Evolutionary conservation across 257 asterid species (phyloP).

Genomic region (Gentiana macrophylla): DNA sequence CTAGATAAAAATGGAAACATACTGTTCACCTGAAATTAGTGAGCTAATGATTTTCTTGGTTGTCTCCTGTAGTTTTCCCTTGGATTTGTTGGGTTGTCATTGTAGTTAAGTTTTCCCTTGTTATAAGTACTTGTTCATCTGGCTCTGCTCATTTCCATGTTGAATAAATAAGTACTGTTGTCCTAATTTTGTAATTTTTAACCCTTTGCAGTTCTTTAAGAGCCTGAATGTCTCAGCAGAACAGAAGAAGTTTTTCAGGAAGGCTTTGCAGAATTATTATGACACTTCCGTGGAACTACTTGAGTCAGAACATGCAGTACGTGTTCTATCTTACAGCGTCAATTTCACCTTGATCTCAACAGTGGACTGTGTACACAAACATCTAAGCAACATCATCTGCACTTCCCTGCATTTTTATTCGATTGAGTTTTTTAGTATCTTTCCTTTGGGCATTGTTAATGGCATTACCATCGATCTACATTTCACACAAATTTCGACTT

Average conservation of each 20-base stretch:
- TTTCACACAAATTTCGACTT: background rate
- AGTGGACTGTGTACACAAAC: background rate
- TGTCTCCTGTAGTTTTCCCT: too few species aligned
- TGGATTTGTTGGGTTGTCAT: too few species aligned
- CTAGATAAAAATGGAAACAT: too few species aligned
- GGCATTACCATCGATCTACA: background rate
- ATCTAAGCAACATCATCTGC: background rate
- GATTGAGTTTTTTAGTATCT: too few species aligned
- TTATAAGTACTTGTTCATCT: too few species aligned
- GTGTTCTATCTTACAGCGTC: slow-evolving; percentile 8
- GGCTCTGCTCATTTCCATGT: background rate
- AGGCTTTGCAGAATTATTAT: slow-evolving; percentile 75
- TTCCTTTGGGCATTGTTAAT: too few species aligned
- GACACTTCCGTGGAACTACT: slow-evolving; percentile 83
- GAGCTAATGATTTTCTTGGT: too few species aligned
- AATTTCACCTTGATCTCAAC: too few species aligned
- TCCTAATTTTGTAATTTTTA: slow-evolving; percentile 14
- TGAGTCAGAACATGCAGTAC: slow-evolving; percentile 89
- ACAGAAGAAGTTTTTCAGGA: slow-evolving; percentile 64
- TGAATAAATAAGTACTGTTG: slow-evolving; percentile 7
- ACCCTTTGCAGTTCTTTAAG: slow-evolving; percentile 59
- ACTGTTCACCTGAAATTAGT: too few species aligned
- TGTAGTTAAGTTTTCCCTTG: too few species aligned
- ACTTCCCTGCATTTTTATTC: too few species aligned
- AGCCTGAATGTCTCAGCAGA: slow-evolving; percentile 75